A percentile compares a stretch with the other conserved stretches of the same genome.
phyloP scores from a whole-genome alignment of 306 rosid species.

The Trifolium repens region DNA sequence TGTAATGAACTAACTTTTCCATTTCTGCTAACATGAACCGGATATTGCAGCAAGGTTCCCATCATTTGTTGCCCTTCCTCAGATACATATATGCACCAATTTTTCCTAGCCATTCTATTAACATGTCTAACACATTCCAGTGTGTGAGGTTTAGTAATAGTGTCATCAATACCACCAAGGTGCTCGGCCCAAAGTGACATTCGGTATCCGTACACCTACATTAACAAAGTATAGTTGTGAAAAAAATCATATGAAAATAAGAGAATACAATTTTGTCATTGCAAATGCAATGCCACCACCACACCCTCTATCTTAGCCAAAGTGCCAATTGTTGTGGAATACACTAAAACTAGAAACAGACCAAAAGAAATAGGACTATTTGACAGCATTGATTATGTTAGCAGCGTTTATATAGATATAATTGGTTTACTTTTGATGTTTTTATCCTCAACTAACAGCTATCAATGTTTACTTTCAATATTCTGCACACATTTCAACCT shows the following conservation, averaged over 20 bases:
- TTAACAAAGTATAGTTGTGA: background rate
- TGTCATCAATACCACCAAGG: conserved; percentile 50
- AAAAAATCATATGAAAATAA: background rate
- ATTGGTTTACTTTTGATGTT: too few species aligned
- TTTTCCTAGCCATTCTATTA: conserved; percentile 51
- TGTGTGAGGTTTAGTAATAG: conserved; percentile 52
- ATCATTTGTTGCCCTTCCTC: conserved; percentile 51
- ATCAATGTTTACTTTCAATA: too few species aligned
- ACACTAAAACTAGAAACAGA: too few species aligned
- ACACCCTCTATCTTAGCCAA: too few species aligned
- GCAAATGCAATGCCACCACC: too few species aligned
- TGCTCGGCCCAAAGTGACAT: conserved; percentile 82
- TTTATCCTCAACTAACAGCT: too few species aligned
- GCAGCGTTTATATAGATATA: too few species aligned
- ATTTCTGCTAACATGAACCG: conserved; percentile 55
- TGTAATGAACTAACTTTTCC: conserved; percentile 57
- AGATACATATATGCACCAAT: conserved; percentile 57
- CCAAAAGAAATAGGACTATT: too few species aligned
- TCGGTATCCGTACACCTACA: conserved; percentile 72
- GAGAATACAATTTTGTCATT: too few species aligned
- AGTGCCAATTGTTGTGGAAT: too few species aligned
- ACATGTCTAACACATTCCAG: conserved; percentile 53
- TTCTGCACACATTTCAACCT: too few species aligned
- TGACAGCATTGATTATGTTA: too few species aligned
- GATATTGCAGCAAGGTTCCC: conserved; percentile 72